Conservation (phyloP, 768 basidiomycete species). For the Macrolepiota fuliginosa region DNA sequence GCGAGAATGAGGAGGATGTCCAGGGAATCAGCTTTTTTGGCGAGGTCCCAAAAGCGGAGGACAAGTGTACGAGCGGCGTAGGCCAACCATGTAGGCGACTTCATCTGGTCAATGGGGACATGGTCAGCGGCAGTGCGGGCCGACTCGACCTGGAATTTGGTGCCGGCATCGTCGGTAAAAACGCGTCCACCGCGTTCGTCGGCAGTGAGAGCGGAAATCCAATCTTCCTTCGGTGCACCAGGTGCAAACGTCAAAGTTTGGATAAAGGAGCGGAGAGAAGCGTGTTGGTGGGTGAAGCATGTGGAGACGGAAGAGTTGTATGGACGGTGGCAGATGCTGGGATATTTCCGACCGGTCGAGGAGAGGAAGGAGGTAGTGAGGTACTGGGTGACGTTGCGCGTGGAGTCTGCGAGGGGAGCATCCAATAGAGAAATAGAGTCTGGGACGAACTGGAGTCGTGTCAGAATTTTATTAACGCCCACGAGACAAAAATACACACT, state of each 20-base stretch:
- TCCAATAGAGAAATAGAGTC: constrained; percentile 36
- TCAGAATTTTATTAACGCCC: constrained; percentile 1
- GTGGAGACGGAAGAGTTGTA: constrained; percentile 19
- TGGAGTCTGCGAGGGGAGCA: constrained; percentile 40
- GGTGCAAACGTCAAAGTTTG: constrained; percentile 53
- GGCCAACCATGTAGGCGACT: constrained; percentile 83
- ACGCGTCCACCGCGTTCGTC: constrained; percentile 18
- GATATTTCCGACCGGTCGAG: constrained; percentile 43
- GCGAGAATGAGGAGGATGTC: constrained; percentile 94
- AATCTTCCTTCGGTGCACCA: constrained; percentile 45
- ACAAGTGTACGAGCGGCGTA: constrained; percentile 79
- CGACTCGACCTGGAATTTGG: constrained; percentile 51
- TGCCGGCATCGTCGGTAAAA: constrained; percentile 34
- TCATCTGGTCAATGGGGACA: constrained; percentile 67
- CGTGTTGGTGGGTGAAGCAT: constrained; percentile 22
- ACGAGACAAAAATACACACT: constrained; percentile 22
- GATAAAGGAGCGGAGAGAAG: constrained; percentile 41
- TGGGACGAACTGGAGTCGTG: constrained; percentile 22
- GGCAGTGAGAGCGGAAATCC: constrained; percentile 34
- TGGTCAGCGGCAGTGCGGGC: constrained; percentile 35
- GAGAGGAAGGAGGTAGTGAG: constrained; percentile 39
- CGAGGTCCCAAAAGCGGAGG: constrained; percentile 81
- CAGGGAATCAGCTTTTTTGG: constrained; percentile 92
- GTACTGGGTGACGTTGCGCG: constrained; percentile 47
- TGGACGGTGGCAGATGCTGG: constrained; percentile 49